Percentiles rank a stretch among this genome's conserved stretches.
Evolutionary conservation across 2,329 filamentous ascomycete genomes (phyloP).

Genomic region (Diplodia sapinea): DNA sequence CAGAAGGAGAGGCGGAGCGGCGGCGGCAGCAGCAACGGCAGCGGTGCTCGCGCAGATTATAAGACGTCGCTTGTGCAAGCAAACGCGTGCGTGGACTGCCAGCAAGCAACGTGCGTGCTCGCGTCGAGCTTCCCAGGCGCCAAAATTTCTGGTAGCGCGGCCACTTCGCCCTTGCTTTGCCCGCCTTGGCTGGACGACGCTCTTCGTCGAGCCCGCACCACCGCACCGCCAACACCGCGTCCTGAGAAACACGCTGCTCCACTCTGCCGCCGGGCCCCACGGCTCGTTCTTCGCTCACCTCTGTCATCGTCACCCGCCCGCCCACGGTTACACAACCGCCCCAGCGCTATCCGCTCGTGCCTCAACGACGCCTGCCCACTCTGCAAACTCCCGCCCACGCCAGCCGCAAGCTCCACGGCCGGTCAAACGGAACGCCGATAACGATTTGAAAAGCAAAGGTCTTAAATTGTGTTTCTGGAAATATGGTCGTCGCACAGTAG

Average conservation of each 20-base stretch:
- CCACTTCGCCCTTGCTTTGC: constrained; percentile 27
- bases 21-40: not conserved
- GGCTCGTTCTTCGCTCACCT: constrained; percentile 18
- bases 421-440: constrained; percentile 17
- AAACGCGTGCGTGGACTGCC: constrained; percentile 22
- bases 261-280: constrained; percentile 17
- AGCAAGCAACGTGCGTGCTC: constrained; percentile 19
- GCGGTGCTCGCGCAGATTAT: constrained; percentile 6
- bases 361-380: constrained; percentile 27
- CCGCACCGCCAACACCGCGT: constrained; percentile 27
- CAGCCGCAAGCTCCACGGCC: constrained; percentile 16
- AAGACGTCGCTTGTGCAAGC: constrained; percentile 1
- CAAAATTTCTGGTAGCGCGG: constrained; percentile 29
- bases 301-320: constrained; percentile 9
- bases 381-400: constrained; percentile 28
- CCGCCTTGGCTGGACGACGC: constrained; percentile 27
- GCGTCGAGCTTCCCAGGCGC: constrained; percentile 26
- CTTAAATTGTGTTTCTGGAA: constrained; percentile 27
- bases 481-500: constrained; percentile 30
- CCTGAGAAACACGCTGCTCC: constrained; percentile 29
- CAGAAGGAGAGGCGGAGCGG: constrained; percentile 14
- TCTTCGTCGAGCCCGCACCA: constrained; percentile 30
- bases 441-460: constrained; percentile 29
- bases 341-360: constrained; percentile 30
- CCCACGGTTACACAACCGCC: constrained; percentile 29